Evolutionary conservation across 2,329 filamentous ascomycete species (phyloP).

Genomic region (Exophiala lecanii-corni): DNA sequence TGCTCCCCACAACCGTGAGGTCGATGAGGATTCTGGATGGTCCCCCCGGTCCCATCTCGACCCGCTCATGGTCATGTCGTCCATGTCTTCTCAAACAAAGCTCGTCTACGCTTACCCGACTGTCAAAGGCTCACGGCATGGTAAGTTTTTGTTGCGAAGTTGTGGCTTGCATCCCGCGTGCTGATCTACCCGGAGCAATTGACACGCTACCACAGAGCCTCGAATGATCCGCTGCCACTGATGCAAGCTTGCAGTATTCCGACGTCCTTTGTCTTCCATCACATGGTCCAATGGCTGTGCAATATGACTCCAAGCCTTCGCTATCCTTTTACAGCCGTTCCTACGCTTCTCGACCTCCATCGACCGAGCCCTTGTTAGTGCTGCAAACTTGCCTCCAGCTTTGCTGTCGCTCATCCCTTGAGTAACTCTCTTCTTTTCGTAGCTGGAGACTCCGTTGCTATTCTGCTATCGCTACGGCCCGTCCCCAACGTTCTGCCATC

Average conservation of each 20-base stretch:
- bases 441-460: conserved; percentile 36
- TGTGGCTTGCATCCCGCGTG: conserved; percentile 21
- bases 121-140: too few relatives aligned
- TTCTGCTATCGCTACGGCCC: conserved; percentile 24
- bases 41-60: conserved; percentile 1
- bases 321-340: conserved; percentile 18
- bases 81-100: neutral
- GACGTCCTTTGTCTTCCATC: conserved; percentile 9
- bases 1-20: too few relatives aligned
- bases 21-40: too few relatives aligned
- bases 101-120: conserved; percentile 4
- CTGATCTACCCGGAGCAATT: conserved; percentile 15
- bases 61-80: neutral
- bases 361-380: conserved; percentile 12
- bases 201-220: conserved; percentile 20
- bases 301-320: conserved; percentile 15
- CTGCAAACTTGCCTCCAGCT: conserved; percentile 21
- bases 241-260: conserved; percentile 13
- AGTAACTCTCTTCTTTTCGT: conserved; percentile 29
- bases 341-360: conserved; percentile 15
- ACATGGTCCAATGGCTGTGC: conserved; percentile 17
- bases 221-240: conserved; percentile 19
- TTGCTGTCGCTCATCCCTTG: conserved; percentile 14
- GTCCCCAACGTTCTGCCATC: conserved; percentile 16
- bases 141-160: neutral